Evolutionary conservation across 1,139 yeast genomes (phyloP).

Genomic region (Debaryomycetaceae sp.): DNA sequence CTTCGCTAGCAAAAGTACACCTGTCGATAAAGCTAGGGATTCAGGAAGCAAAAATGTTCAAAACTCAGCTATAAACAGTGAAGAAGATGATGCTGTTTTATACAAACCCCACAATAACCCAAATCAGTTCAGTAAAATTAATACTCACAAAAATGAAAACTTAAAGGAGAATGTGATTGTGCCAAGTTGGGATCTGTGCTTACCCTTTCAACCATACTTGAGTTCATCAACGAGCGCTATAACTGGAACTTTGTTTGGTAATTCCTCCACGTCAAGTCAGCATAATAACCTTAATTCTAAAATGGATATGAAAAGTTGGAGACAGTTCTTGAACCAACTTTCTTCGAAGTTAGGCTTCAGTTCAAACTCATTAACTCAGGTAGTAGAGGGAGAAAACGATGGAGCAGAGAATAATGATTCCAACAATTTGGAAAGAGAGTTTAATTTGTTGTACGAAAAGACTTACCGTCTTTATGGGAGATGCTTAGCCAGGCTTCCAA

Average conservation of each 20-base stretch:
- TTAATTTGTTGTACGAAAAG: constrained; percentile 35
- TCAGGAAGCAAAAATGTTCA: constrained; percentile 29
- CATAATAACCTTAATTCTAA: constrained; percentile 13
- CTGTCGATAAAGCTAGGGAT: constrained; percentile 42
- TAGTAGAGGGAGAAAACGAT: constrained; percentile 17
- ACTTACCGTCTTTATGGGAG: constrained; percentile 42
- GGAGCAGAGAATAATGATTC: constrained; percentile 9
- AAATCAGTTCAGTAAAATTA: constrained; percentile 40
- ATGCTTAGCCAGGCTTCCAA: constrained; percentile 36
- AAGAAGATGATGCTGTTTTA: constrained; percentile 42
- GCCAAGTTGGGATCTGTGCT: constrained; percentile 42
- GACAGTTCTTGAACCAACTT: constrained; percentile 32
- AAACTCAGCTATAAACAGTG: constrained; percentile 9
- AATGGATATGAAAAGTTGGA: constrained; percentile 38
- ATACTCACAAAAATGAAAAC: constrained; percentile 47
- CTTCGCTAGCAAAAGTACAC: constrained; percentile 48
- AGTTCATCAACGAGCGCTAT: constrained; percentile 9
- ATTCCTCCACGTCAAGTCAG: constrained; percentile 25
- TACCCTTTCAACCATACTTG: constrained; percentile 28
- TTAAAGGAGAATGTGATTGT: constrained; percentile 40
- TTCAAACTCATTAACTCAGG: constrained; percentile 29
- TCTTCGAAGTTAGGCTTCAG: constrained; percentile 39
- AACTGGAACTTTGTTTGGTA: constrained; percentile 19
- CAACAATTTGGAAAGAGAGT: constrained; percentile 31
- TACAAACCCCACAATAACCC: constrained; percentile 46